phyloP scores from a whole-genome alignment of 352 stramenopile species.

The Phytophthora pistaciae region DNA sequence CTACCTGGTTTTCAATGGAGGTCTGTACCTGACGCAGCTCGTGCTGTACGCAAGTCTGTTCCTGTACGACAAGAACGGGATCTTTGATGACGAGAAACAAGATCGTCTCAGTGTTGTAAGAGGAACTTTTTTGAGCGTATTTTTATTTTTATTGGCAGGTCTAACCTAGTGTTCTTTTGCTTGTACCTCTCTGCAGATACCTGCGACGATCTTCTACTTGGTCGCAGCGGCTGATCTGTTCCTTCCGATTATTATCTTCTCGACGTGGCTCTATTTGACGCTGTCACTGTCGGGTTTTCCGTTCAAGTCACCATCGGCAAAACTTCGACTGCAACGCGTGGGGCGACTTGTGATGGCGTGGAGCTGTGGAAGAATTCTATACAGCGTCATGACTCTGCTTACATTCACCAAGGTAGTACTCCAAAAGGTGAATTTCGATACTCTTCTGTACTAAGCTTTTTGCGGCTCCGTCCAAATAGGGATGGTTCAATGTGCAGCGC shows the following conservation, averaged over 20 bases:
- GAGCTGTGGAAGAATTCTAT: constrained; percentile 88
- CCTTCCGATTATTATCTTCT: constrained; percentile 90
- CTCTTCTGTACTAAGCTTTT: neutral
- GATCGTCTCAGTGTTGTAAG: constrained; percentile 76
- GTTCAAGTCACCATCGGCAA: constrained; percentile 73
- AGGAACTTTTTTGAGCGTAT: neutral
- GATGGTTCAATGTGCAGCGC: constrained; percentile 86
- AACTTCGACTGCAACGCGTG: constrained; percentile 67
- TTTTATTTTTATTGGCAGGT: neutral
- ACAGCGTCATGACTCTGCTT: constrained; percentile 90
- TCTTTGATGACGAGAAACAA: constrained; percentile 81
- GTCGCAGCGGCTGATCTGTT: constrained; percentile 89
- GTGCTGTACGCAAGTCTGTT: constrained; percentile 92
- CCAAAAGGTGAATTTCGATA: neutral
- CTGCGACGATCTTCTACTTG: constrained; percentile 82
- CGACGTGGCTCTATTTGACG: constrained; percentile 91
- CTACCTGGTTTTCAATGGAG: constrained; percentile 93
- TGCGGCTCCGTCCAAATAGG: constrained; percentile 34
- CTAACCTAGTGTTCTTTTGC: neutral
- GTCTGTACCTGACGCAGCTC: constrained; percentile 89
- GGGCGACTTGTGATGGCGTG: constrained; percentile 79
- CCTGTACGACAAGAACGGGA: constrained; percentile 81
- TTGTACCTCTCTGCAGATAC: constrained; percentile 53
- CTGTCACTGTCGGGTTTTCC: constrained; percentile 90
- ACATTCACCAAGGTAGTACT: constrained; percentile 81